Conservation (phyloP, 2,329 filamentous ascomycete species). For the Fusarium protoensiforme region DNA sequence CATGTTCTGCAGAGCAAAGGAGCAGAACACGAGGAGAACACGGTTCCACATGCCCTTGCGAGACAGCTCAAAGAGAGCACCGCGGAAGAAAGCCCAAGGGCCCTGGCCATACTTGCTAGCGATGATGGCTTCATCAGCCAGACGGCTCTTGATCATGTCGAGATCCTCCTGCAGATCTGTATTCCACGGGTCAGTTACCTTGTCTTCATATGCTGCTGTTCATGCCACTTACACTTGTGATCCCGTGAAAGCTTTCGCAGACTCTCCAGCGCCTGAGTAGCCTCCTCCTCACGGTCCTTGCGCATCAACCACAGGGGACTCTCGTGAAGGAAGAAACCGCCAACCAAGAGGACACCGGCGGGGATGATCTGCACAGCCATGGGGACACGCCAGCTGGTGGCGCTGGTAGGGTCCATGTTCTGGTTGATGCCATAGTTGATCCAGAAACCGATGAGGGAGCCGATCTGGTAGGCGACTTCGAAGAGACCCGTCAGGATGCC, state of each 20-base stretch:
- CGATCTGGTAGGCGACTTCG: constrained; percentile 65
- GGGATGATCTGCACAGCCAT: constrained; percentile 60
- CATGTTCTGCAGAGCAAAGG: constrained; percentile 54
- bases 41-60: constrained; percentile 56
- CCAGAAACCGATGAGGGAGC: constrained; percentile 63
- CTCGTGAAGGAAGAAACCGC: constrained; percentile 58
- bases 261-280: constrained; percentile 46
- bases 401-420: constrained; percentile 47
- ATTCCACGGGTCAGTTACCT: background rate
- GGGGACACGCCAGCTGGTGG: constrained; percentile 59
- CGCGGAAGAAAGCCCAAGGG: constrained; percentile 48
- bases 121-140: constrained; percentile 49
- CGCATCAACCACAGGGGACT: constrained; percentile 54
- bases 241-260: constrained; percentile 58
- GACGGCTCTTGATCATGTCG: constrained; percentile 54
- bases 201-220: fast-evolving
- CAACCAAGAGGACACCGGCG: constrained; percentile 54
- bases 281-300: constrained; percentile 47
- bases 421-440: constrained; percentile 58
- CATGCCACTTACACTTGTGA: constrained; percentile 44
- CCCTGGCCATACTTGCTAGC: constrained; percentile 48
- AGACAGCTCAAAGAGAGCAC: constrained; percentile 48
- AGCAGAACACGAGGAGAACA: constrained; percentile 50
- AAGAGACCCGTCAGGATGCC: constrained; percentile 67
- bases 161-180: constrained; percentile 60